Conservation (phyloP, 176 grass and related monocot genomes). For the Phoenix dactylifera region DNA sequence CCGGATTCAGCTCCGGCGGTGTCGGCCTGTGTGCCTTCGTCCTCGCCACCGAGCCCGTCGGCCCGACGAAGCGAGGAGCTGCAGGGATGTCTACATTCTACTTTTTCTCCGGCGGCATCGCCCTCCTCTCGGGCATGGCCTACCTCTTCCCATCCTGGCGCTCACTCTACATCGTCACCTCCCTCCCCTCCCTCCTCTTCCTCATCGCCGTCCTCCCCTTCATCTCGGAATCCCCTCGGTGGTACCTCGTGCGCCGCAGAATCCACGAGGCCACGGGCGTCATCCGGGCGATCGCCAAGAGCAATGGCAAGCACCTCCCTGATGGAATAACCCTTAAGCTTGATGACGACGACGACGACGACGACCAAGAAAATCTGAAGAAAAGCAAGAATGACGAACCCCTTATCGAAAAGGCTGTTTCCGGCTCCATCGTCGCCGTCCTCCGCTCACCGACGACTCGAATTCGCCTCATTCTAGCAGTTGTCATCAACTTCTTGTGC, state of each 20-base stretch:
- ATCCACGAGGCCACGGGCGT: conserved; percentile 35
- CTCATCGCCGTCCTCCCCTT: conserved; percentile 45
- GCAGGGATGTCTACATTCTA: conserved; percentile 81
- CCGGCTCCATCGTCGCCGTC: conserved; percentile 61
- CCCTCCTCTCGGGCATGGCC: conserved; percentile 48
- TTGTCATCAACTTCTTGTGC: conserved; percentile 49
- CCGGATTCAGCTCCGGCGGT: conserved; percentile 82
- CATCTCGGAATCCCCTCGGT: conserved; percentile 69
- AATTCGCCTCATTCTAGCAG: conserved; percentile 38
- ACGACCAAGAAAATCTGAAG: not conserved
- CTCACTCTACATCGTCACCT: conserved; percentile 61
- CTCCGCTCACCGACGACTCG: conserved; percentile 45
- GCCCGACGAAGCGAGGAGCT: conserved; percentile 39
- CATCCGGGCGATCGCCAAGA: conserved; percentile 35
- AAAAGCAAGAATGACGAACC: not conserved
- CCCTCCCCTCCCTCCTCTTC: conserved; percentile 50
- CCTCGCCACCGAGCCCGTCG: conserved; percentile 80
- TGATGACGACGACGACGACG: conserved; percentile 51
- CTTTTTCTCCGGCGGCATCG: conserved; percentile 90
- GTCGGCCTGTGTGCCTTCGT: conserved; percentile 76
- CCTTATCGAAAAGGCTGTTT: not conserved
- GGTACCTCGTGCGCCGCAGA: conserved; percentile 74
- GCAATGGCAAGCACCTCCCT: conserved; percentile 41
- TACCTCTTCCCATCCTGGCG: conserved; percentile 64
- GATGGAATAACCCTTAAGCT: conserved; percentile 35